Evolutionary conservation across 2,329 filamentous ascomycete species (phyloP), one percentile per base, ranked within the genome.

Genomic region (Camptophora hylomeconis): DNA sequence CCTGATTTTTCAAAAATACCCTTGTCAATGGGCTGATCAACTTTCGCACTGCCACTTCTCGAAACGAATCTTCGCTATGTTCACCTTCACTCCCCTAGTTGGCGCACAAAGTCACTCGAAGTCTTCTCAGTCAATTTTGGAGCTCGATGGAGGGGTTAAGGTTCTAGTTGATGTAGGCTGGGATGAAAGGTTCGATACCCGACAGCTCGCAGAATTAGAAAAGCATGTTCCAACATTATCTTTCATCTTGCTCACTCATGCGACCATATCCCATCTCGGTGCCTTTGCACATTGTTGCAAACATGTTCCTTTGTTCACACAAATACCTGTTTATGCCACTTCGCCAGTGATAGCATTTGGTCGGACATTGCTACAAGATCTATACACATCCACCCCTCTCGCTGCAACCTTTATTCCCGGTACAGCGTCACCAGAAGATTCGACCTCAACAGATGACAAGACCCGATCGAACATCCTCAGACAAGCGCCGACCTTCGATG

Each of bases 271-370:
- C 28, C 89, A 98, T 58, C 70, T 98, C 32, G 87, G 82, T 42
- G 89, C 89, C 35, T 94, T 82, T 53, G 86, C 82, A 23, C 86
- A 95, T 54, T 94, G 86, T 62, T 95, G 89, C 74, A 93, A 93
- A 56, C 78, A 94, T 54, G 80, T 95, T 39, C 84, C 89, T 24
- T 67, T 82, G 25, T 98, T 98, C 57, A 79, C 77, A 7, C 77
- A 84, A 48, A 84, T 98, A 37, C 89, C 89, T 21, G 75, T 93
- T 34, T 98, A 94, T 57, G 89, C 89, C 32, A 98, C 89, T 4
- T 75, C 76, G 20, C 89, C 89, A 7, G 84, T 98, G 44, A 86
- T 94, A 47, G 80, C 89, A 22, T 75, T 98, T 24, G 89, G 89
- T 12, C 79, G 87, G 21, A 92, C 84, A 1, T 67, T 95, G 15